These are phyloP conservation scores for Akanthomyces lecanii DNA, from an alignment of 2,329 filamentous ascomycete species.

Conservation along the genomic window DNA sequence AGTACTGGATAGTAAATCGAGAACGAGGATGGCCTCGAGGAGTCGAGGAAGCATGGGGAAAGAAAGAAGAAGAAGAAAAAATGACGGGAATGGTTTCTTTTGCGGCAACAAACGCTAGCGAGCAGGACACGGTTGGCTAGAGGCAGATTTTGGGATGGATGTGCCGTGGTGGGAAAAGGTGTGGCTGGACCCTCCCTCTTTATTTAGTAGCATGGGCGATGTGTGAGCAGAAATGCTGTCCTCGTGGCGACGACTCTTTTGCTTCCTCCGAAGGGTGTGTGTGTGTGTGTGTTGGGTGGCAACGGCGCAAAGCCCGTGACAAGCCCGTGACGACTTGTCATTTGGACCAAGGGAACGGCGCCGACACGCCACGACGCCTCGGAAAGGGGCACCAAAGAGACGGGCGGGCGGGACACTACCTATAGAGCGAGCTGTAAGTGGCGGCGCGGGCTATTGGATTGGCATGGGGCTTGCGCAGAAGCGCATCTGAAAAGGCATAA, in stretches of 20 bases:
- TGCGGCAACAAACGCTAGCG: too few relatives aligned
- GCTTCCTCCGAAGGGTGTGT: not conserved
- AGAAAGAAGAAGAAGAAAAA: not conserved
- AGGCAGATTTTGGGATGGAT: not conserved
- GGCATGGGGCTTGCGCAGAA: not conserved
- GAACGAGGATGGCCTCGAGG: not conserved
- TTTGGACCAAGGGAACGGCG: not conserved
- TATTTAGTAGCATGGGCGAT: not conserved
- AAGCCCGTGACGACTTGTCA: constrained; percentile 6
- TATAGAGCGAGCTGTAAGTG: not conserved
- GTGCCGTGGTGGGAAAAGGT: not conserved
- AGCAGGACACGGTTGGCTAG: not conserved
- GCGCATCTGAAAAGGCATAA: not conserved
- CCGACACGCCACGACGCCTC: not conserved
- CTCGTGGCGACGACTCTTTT: not conserved
- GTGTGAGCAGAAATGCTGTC: not conserved
- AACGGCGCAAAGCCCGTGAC: constrained; percentile 7
- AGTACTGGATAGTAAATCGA: not conserved
- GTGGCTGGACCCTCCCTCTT: not conserved
- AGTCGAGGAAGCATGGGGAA: too few relatives aligned
- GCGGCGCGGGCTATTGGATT: constrained; percentile 5
- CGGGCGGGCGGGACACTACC: not conserved
- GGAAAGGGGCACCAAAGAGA: too few relatives aligned
- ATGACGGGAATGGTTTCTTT: not conserved
- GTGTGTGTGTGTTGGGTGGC: not conserved